Percentiles rank a stretch among this genome's conserved stretches.
Conservation (phyloP, 768 basidiomycete genomes). For the Suillus hirtellus region DNA sequence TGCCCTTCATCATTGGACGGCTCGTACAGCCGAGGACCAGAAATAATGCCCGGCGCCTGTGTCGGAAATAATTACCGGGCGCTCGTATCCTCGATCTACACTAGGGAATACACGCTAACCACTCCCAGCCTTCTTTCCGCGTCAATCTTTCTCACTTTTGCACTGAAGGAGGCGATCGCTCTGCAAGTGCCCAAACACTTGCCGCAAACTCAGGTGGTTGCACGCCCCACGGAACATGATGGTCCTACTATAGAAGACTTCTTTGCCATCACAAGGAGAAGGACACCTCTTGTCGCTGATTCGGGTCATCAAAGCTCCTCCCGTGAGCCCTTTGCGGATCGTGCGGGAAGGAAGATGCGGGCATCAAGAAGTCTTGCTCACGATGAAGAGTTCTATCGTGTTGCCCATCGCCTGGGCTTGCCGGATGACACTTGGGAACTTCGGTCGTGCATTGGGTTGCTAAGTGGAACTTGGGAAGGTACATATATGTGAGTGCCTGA, state of each 20-base stretch:
- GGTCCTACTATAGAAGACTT: constrained; percentile 61
- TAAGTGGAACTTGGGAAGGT: constrained; percentile 64
- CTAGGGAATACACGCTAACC: constrained; percentile 21
- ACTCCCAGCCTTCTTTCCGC: constrained; percentile 42
- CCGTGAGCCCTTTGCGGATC: constrained; percentile 34
- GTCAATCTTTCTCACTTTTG: constrained; percentile 55
- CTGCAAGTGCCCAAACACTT: constrained; percentile 51
- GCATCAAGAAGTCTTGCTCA: constrained; percentile 34
- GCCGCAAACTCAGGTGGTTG: constrained; percentile 47
- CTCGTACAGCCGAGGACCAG: constrained; percentile 25
- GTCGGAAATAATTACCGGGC: constrained; percentile 8
- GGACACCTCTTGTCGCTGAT: constrained; percentile 55
- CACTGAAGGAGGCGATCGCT: constrained; percentile 46
- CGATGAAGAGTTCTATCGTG: constrained; percentile 41
- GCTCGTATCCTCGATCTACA: constrained; percentile 19
- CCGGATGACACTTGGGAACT: constrained; percentile 25
- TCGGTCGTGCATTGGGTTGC: constrained; percentile 41
- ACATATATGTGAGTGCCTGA: constrained; percentile 49
- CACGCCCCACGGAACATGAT: constrained; percentile 42
- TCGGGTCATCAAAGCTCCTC: constrained; percentile 27
- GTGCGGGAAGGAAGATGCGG: constrained; percentile 32
- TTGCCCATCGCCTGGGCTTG: constrained; percentile 20
- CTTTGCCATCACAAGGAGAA: constrained; percentile 38
- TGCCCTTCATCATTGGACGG: constrained; percentile 22
- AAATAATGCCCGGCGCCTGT: not conserved